Conservation (phyloP, 345 rosid genomes). For the Cardamine occulta region DNA sequence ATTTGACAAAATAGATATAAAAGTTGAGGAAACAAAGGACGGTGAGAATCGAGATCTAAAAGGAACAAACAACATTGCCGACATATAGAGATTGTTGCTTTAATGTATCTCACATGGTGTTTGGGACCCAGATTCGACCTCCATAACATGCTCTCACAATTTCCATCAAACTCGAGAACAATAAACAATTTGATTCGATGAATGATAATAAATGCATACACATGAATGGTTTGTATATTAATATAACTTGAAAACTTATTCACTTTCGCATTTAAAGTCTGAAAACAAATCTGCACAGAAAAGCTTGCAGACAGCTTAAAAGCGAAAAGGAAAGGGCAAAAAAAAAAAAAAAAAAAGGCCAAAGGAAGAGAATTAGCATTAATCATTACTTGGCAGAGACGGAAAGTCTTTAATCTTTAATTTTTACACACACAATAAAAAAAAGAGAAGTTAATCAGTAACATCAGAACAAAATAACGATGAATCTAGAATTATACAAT, state of each 20-base stretch:
- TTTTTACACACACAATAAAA: background rate
- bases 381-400: conserved; percentile 45
- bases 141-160: conserved; percentile 39
- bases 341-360: background rate
- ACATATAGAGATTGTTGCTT: conserved; percentile 37
- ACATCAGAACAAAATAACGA: background rate
- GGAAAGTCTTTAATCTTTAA: conserved; percentile 14
- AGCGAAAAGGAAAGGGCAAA: background rate
- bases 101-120: conserved; percentile 40
- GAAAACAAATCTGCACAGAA: conserved; percentile 24
- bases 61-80: conserved; percentile 35
- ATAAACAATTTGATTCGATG: conserved; percentile 6
- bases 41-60: conserved; percentile 29
- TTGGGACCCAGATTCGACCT: conserved; percentile 40
- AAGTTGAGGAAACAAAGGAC: conserved; percentile 33
- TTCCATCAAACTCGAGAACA: conserved; percentile 2
- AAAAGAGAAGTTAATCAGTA: background rate
- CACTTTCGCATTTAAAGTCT: conserved; percentile 39
- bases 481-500: background rate
- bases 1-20: conserved; percentile 18
- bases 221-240: conserved; percentile 31
- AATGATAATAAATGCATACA: conserved; percentile 37
- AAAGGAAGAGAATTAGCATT: conserved; percentile 16
- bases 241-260: conserved; percentile 15
- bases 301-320: conserved; percentile 37